Conservation (phyloP, 805 yeast genomes). For the Candida sithepensis region DNA sequence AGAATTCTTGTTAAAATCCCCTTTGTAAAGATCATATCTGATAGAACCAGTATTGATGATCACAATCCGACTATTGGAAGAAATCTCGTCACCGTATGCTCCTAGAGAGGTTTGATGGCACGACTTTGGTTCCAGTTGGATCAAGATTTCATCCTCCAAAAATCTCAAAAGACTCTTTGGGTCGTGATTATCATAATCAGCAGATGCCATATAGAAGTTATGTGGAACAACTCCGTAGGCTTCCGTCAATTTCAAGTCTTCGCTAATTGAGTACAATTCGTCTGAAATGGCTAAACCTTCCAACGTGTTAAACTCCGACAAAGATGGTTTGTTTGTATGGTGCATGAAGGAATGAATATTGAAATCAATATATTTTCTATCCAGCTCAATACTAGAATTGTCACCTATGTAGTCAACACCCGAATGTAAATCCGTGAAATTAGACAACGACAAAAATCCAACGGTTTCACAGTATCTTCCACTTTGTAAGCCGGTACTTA, state of each 20-base stretch:
- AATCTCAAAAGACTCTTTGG: slow-evolving; percentile 56
- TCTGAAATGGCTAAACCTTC: slow-evolving; percentile 49
- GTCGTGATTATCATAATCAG: slow-evolving; percentile 51
- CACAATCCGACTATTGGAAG: slow-evolving; percentile 44
- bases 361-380: slow-evolving; percentile 80
- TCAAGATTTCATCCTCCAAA: slow-evolving; percentile 51
- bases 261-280: slow-evolving; percentile 38
- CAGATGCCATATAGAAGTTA: slow-evolving; percentile 63
- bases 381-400: slow-evolving; percentile 24
- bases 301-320: slow-evolving; percentile 46
- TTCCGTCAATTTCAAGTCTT: slow-evolving; percentile 48
- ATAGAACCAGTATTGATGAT: slow-evolving; percentile 84
- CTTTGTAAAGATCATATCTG: slow-evolving; percentile 81
- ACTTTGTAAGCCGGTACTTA: slow-evolving; percentile 79
- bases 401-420: background rate
- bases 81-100: slow-evolving; percentile 21
- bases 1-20: slow-evolving; percentile 76
- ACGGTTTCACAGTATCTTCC: slow-evolving; percentile 91
- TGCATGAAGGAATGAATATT: slow-evolving; percentile 64
- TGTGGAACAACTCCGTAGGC: slow-evolving; percentile 63
- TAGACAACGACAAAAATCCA: slow-evolving; percentile 70
- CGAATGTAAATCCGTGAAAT: slow-evolving; percentile 9
- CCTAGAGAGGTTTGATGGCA: slow-evolving; percentile 16
- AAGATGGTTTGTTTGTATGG: slow-evolving; percentile 43
- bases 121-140: slow-evolving; percentile 23